These are phyloP conservation scores for Cladosporium sp. DNA, from an alignment of 2,329 filamentous ascomycete species.

Conservation along the genomic window DNA sequence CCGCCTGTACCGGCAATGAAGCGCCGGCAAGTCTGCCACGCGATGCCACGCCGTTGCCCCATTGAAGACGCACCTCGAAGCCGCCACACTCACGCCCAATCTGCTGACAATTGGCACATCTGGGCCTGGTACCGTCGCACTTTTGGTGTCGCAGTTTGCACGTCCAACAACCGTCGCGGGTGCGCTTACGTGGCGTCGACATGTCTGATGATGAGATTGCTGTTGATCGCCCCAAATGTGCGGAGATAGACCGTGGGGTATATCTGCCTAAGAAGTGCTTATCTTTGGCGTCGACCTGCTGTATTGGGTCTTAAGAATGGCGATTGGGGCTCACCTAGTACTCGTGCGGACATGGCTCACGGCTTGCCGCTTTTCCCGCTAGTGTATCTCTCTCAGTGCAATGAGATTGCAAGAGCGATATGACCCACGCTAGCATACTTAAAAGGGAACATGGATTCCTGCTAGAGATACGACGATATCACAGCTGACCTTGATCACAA, in stretches of 20 bases:
- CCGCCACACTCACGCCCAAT: not conserved
- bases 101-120: not conserved
- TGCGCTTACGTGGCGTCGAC: not conserved
- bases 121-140: not conserved
- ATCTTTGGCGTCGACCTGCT: not conserved
- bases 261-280: not conserved
- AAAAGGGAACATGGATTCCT: not conserved
- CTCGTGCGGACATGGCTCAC: not conserved
- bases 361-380: too few species aligned
- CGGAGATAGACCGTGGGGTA: not conserved
- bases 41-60: not conserved
- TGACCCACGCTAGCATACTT: not conserved
- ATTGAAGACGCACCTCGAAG: not conserved
- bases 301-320: not conserved
- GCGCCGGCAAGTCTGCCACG: not conserved
- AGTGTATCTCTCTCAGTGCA: not conserved
- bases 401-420: not conserved
- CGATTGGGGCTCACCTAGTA: not conserved
- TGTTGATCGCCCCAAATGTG: not conserved
- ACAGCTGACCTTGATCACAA: not conserved
- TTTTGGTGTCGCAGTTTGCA: not conserved
- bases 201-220: not conserved
- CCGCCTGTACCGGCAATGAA: not conserved
- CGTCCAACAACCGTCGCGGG: not conserved
- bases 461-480: not conserved